Conservation (phyloP, 108 stramenopile species). For the Skeletonema costatum region DNA sequence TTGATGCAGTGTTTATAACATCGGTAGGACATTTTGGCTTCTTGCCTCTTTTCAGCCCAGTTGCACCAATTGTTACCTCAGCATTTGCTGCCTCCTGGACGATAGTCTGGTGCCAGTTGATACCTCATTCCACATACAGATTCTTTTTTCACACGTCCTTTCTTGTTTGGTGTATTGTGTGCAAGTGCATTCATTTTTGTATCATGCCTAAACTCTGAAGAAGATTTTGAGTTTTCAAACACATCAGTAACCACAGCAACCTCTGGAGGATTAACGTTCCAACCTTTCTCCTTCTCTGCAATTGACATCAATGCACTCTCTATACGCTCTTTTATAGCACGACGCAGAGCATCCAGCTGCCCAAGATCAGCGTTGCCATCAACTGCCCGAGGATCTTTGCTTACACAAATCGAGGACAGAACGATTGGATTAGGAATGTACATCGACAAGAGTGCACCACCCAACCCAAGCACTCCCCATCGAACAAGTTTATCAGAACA, state of each 20-base stretch:
- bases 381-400: slow-evolving; percentile 57
- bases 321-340: slow-evolving; percentile 62
- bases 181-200: not conserved
- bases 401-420: slow-evolving; percentile 66
- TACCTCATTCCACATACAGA: slow-evolving; percentile 59
- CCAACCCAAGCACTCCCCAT: slow-evolving; percentile 86
- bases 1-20: slow-evolving; percentile 50
- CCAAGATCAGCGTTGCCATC: slow-evolving; percentile 16
- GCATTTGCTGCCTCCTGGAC: not conserved
- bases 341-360: slow-evolving; percentile 59
- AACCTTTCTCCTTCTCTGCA: not conserved
- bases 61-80: slow-evolving; percentile 80
- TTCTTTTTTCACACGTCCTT: slow-evolving; percentile 10
- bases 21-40: slow-evolving; percentile 67
- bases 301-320: slow-evolving; percentile 24
- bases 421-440: slow-evolving; percentile 58
- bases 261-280: slow-evolving; percentile 31
- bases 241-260: slow-evolving; percentile 45
- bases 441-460: slow-evolving; percentile 58
- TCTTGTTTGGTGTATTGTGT: not conserved
- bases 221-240: slow-evolving; percentile 45
- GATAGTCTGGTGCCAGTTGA: slow-evolving; percentile 59
- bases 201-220: slow-evolving; percentile 18
- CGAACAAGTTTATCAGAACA: slow-evolving; percentile 90
- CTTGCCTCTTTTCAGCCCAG: slow-evolving; percentile 79